phyloP scores from a whole-genome alignment of 139 green algal genomes.

The Micractinium sp. region DNA sequence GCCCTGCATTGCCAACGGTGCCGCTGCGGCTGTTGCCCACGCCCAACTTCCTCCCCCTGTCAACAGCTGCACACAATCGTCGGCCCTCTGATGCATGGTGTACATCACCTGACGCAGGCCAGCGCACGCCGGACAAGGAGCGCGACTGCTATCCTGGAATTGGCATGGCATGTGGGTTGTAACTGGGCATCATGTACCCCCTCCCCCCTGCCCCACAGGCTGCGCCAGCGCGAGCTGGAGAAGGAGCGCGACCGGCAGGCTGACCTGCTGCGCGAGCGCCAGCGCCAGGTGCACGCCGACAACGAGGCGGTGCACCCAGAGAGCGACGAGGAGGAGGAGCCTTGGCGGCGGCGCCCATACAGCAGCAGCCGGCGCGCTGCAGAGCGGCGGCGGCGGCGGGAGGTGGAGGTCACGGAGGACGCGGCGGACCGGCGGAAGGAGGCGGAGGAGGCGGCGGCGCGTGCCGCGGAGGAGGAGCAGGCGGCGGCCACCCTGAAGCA shows the following conservation, averaged over 20 bases:
- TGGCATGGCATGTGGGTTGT: no score
- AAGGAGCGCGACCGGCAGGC: conserved; percentile 44
- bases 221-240: conserved; percentile 53
- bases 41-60: no score
- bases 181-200: not conserved
- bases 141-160: not conserved
- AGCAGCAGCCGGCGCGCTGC: conserved; percentile 52
- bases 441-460: conserved; percentile 32
- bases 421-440: conserved; percentile 40
- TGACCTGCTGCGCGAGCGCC: conserved; percentile 50
- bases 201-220: conserved; percentile 38
- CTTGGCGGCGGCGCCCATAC: conserved; percentile 56
- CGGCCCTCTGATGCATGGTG: no score
- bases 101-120: no score
- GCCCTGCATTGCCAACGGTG: no score
- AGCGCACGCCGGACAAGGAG: no score
- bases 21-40: no score
- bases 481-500: not conserved
- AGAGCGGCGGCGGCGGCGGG: conserved; percentile 58
- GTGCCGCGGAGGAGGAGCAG: not conserved
- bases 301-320: conserved; percentile 51
- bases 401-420: conserved; percentile 62
- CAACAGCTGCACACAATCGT: no score
- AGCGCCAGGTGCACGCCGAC: conserved; percentile 56
- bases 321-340: conserved; percentile 64